phyloP scores from a whole-genome alignment of 805 yeast genomes.

The Brettanomyces naardenensis region DNA sequence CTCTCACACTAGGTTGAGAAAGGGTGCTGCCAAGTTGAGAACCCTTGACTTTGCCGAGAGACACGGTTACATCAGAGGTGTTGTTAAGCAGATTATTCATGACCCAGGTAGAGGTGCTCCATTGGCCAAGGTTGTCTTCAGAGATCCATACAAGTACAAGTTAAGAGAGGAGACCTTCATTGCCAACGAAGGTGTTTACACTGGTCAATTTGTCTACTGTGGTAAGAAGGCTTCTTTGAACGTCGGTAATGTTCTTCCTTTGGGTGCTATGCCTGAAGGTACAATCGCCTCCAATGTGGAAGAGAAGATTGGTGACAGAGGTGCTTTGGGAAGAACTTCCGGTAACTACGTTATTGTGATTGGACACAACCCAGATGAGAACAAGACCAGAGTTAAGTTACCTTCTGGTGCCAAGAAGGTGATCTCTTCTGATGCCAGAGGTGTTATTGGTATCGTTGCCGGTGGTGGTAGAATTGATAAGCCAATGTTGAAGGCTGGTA shows the following conservation, averaged over 20 bases:
- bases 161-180: constrained; percentile 97
- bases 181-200: constrained; percentile 99
- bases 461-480: constrained; percentile 99
- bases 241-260: constrained; percentile 95
- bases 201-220: constrained; percentile 98
- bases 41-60: constrained; percentile 98
- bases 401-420: constrained; percentile 99
- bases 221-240: constrained; percentile 97
- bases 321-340: constrained; percentile 99
- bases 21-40: constrained; percentile 99
- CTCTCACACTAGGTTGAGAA: constrained; percentile 99
- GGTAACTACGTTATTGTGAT: constrained; percentile 99
- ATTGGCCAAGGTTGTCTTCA: constrained; percentile 96
- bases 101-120: constrained; percentile 99
- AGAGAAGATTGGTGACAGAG: constrained; percentile 76
- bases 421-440: constrained; percentile 93
- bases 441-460: constrained; percentile 99
- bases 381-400: constrained; percentile 98
- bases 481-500: constrained; percentile 99
- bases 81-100: constrained; percentile 97
- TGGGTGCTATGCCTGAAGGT: constrained; percentile 98
- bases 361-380: constrained; percentile 99
- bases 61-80: constrained; percentile 99
- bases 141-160: constrained; percentile 99
- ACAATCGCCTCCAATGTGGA: constrained; percentile 55